Evolutionary conservation across 108 stramenopile genomes (phyloP), one percentile per base, ranked within the genome.

Genomic region (Cylindrotheca closterium): DNA sequence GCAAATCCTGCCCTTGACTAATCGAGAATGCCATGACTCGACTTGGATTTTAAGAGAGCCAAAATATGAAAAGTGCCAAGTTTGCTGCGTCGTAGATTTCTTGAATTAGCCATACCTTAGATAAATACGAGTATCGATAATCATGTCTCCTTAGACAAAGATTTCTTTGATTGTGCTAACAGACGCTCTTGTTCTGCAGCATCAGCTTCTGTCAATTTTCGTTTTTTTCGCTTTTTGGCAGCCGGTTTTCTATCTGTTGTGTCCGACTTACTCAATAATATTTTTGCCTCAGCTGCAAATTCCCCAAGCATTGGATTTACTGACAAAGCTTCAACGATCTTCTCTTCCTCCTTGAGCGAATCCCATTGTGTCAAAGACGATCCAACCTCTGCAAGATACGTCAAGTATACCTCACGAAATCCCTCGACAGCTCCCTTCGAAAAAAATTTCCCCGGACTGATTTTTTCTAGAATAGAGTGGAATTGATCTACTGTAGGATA

Each of bases 1-100:
- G 63, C 78, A 24, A 97, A 96, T 79, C 90, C 90, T 50, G 90
- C 90, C 2, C 45, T 92, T 48, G 90, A 92, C 72, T 92, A 64
- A 32, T n/a, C n/a, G n/a, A n/a, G n/a, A n/a, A n/a, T n/a, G n/a
- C n/a, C n/a, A n/a, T 57, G 23, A 57, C 7, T 24, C 26, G 42
- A 45, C 17, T 8, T 12, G 8, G 42, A 17, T 12, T 8, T n/a
- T n/a, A n/a, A n/a, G n/a, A n/a, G n/a, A n/a, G n/a, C n/a, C n/a
- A 29, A n/a, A 2, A 30, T 37, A 4, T 26, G 4, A 3, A n/a
- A 30, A 45, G 3, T n/a, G 25, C 17, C 4, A 1, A 1, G 52
- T 5, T 15, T 25, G 3, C n/a, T 15, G 1, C 51, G 21, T 17
- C 21, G 15, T 7, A 19, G 21, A 19, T 7, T 17, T 7, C 5